Base-by-base conservation (phyloP, 495 filamentous ascomycete genomes). In the Podospora appendiculata region DNA sequence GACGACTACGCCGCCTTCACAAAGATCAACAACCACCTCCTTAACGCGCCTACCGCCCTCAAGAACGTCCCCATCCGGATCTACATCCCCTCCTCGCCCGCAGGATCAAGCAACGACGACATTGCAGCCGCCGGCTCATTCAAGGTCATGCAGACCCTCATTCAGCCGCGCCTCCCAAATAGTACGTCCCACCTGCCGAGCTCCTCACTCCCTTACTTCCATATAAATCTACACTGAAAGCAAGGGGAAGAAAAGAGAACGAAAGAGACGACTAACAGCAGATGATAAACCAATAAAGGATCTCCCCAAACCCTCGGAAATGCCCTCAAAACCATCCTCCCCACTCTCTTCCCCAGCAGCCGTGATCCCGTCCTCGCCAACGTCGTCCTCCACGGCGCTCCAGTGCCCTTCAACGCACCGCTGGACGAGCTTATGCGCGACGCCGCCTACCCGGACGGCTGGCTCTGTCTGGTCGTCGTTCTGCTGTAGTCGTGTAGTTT, bases 401-500 rank as follows among this genome's bases (percentile, higher is more conserved):
- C 85, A 4, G 78, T 96, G 50, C 90, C 93, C 6, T 85, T 97
- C 76, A 69, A 70, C 50, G 87, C 90, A 1, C 84, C 82, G n/a
- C 66, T 97, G 19, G 88, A 93, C 59, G 92, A 97, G 43, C 70
- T 98, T 33, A 84, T 91, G 64, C 73, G 84, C 40, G 83, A 80
- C 48, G 87, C 86, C 13, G 81, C 89, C 0, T 97, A 97, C 69
- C 82, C 87, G 0, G 93, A 98, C 68, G 93, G 93, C 1, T 98
- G 92, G 84, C 64, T 95, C 16, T 88, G 92, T 71, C 63, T 97
- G 11, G 87, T 87, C 41, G 79, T 98, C 6, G 76, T 84, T n/a
- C 87, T 95, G 85, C 74, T 86, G 61, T 75, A 66, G 34, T 71
- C 6, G 25, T 25, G 5, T 25, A 2, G 25, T 25, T 25, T 25